A percentile compares a stretch with the other conserved stretches of the same genome.
Evolutionary conservation across 202 grass and related monocot genomes (phyloP).

Genomic region (Schoenoplectus tabernaemontani): DNA sequence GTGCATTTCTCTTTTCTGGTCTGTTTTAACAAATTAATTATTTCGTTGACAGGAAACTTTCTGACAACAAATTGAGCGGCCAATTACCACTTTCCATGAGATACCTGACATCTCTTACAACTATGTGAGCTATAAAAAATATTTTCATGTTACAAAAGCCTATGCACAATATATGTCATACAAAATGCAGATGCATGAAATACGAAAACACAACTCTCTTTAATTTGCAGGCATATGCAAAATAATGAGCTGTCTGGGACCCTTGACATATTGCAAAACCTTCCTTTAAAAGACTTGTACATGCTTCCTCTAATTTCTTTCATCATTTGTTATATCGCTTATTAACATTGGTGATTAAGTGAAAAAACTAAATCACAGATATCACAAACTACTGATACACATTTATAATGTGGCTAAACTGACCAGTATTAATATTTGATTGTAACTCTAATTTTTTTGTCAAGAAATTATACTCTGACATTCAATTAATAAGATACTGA

Average conservation of each 20-base stretch:
- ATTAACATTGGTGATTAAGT: neutral
- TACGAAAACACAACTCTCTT: neutral
- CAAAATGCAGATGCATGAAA: neutral
- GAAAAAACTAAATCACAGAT: neutral
- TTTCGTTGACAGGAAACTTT: conserved; percentile 25
- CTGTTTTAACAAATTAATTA: neutral
- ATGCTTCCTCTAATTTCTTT: conserved; percentile 18
- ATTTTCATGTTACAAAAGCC: neutral
- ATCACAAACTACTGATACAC: neutral
- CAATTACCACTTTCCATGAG: conserved; percentile 33
- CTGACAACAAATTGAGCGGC: conserved; percentile 39
- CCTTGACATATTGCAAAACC: conserved; percentile 77
- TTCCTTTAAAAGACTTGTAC: conserved; percentile 91
- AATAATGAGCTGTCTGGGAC: conserved; percentile 71
- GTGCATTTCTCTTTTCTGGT: too few species aligned
- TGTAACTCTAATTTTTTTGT: neutral
- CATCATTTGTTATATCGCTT: neutral
- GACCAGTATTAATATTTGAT: neutral
- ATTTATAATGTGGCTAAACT: neutral
- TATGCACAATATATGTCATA: neutral
- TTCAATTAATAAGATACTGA: neutral
- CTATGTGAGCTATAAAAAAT: conserved; percentile 23
- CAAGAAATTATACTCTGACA: neutral
- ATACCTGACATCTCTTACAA: conserved; percentile 35
- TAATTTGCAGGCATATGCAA: conserved; percentile 59